A percentile compares a stretch with the other conserved stretches of the same genome.
phyloP scores from a whole-genome alignment of 169 alveolate species.

The Theileria annulata region DNA sequence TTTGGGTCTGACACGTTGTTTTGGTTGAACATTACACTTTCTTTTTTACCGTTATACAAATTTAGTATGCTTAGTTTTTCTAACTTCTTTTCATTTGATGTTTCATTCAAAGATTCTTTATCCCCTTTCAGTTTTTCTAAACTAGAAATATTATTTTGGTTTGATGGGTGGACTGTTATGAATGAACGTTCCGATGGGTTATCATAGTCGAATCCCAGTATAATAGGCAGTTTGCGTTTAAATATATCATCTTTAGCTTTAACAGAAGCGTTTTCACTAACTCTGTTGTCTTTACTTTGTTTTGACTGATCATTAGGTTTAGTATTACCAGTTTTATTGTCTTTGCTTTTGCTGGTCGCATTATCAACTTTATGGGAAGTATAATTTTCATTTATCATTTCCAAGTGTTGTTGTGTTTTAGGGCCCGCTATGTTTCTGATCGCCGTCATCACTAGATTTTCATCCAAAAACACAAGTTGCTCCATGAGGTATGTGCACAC shows the following conservation, averaged over 20 bases:
- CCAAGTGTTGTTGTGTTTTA: conserved; percentile 64
- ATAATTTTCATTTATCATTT: conserved; percentile 42
- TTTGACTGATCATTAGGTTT: not conserved
- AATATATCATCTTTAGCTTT: conserved; percentile 20
- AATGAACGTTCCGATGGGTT: conserved; percentile 61
- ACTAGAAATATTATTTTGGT: not conserved
- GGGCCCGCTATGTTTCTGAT: conserved; percentile 74
- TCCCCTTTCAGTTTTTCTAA: not conserved
- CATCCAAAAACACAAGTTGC: conserved; percentile 71
- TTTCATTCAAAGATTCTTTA: not conserved
- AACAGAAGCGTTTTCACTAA: not conserved
- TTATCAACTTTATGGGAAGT: not conserved
- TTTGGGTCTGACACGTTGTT: conserved; percentile 13
- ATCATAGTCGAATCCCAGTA: conserved; percentile 58
- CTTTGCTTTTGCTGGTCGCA: not conserved
- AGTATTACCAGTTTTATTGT: not conserved
- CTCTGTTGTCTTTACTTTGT: not conserved
- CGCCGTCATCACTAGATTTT: conserved; percentile 62
- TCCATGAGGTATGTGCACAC: conserved; percentile 69
- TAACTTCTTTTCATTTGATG: not conserved
- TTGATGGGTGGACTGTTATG: conserved; percentile 19
- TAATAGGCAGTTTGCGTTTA: conserved; percentile 31
- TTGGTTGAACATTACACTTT: not conserved
- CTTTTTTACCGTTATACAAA: not conserved
- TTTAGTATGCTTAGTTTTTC: conserved; percentile 7